These are phyloP conservation scores for Botrytis squamosa DNA, from an alignment of 2,329 filamentous ascomycete species.

Conservation along the genomic window DNA sequence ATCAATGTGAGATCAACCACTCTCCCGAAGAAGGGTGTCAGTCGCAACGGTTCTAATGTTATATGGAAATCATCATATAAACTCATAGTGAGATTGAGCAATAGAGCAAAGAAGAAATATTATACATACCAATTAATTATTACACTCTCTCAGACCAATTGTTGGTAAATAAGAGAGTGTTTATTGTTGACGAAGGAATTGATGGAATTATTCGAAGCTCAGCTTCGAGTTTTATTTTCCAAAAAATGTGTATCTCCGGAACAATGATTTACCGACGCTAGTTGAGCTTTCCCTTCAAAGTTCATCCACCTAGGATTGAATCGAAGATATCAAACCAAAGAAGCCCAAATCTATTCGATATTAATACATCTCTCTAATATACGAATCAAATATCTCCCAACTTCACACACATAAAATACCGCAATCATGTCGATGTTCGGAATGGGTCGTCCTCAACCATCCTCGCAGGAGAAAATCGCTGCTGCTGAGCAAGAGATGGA, in stretches of 20 bases:
- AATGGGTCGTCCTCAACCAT: constrained; percentile 75
- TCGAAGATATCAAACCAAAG: background rate
- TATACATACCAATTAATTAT: background rate
- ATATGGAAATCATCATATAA: constrained; percentile 51
- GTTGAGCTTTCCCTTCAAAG: constrained; percentile 11
- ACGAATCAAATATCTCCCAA: background rate
- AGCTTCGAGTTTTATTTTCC: constrained; percentile 5
- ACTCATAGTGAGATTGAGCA: background rate
- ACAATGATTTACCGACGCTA: constrained; percentile 9
- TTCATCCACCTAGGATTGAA: background rate
- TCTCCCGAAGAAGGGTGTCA: constrained; percentile 46
- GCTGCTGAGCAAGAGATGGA: constrained; percentile 96
- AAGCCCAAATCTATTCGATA: background rate
- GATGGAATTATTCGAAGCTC: background rate
- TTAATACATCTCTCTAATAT: background rate
- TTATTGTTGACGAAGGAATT: background rate
- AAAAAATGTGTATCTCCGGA: constrained; percentile 9
- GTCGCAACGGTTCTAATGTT: constrained; percentile 59
- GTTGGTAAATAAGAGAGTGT: constrained; percentile 8
- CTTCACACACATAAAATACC: constrained; percentile 9
- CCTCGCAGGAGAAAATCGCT: constrained; percentile 95
- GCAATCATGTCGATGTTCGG: constrained; percentile 70
- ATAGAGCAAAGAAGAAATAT: background rate
- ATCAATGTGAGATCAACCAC: constrained; percentile 53
- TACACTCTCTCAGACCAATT: constrained; percentile 2